Evolutionary conservation across 2,329 filamentous ascomycete species (phyloP).

Genomic region (Monilinia vaccinii-corymbosi): DNA sequence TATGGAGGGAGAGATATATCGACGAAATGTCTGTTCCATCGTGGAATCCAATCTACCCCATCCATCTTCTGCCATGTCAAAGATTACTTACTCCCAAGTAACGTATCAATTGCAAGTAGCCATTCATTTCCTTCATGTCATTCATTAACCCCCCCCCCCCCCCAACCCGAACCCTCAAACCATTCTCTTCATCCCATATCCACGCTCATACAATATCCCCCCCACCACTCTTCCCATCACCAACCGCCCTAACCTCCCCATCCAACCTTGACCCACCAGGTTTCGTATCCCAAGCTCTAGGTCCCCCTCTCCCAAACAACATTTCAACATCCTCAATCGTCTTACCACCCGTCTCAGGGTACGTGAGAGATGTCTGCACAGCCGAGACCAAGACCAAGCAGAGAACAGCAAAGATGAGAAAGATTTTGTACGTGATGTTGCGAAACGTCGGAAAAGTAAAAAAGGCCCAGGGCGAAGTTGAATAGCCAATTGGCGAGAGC

Average conservation of each 20-base stretch:
- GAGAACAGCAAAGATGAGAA: constrained; percentile 40
- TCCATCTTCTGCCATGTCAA: too few species aligned
- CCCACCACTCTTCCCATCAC: neutral
- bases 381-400: constrained; percentile 37
- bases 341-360: constrained; percentile 29
- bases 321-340: constrained; percentile 30
- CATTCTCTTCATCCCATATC: too few species aligned
- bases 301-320: constrained; percentile 21
- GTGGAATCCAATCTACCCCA: too few species aligned
- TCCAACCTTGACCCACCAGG: constrained; percentile 13
- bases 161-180: too few species aligned
- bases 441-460: constrained; percentile 49
- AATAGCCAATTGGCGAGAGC: constrained; percentile 49
- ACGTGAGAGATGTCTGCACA: constrained; percentile 17
- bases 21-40: too few species aligned
- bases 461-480: constrained; percentile 51
- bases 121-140: too few species aligned
- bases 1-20: too few species aligned
- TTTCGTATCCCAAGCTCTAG: constrained; percentile 19
- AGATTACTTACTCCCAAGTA: too few species aligned
- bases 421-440: constrained; percentile 47
- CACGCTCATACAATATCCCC: too few species aligned
- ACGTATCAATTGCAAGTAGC: too few species aligned
- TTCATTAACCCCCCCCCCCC: too few species aligned
- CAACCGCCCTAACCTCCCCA: constrained; percentile 12